Base-by-base conservation (phyloP, 2,329 filamentous ascomycete genomes). In the Neopestalotiopsis sp. region DNA sequence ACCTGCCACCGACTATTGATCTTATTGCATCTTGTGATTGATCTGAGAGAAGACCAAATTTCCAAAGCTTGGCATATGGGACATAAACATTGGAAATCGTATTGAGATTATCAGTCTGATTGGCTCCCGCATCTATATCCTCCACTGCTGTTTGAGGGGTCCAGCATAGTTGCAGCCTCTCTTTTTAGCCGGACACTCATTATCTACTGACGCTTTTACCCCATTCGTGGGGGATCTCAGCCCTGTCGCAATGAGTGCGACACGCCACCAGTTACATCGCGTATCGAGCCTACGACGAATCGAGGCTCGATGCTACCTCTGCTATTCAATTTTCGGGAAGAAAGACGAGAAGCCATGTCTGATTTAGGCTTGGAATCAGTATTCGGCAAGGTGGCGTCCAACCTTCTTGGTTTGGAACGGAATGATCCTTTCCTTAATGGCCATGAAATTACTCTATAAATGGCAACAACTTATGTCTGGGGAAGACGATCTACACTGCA, bases 341-440 rank as follows among this genome's bases (percentile, higher is more conserved):
- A 10, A 38, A 38, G 10, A 10, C 34, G 17, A 56, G 7, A 56
- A 6, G 6, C 13, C 24, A 56, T 7, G 49, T n/a, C 17, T 24
- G 4, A n/a, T 56, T 56, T 24, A 56, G 49, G 24, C 7, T n/a
- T 56, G 6, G 17, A 56, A 7, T 24, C 6, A 56, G 49, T 24
- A n/a, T n/a, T 56, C 49, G 49, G 49, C 10, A 56, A 24, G 9
- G 14, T 24, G 49, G 49, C 49, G 49, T 7, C 34, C 57, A 34
- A 59, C 5, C 57, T 30, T 59, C 57, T 59, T 59, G 57, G n/a
- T 59, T 59, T 34, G 57, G 57, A 59, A 59, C 57, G 57, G 57
- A 59, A 20, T 20, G 24, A 17, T 30, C n/a, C 30, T 20, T 28
- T 34, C 57, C 57, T 30, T 59, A 6, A 34, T 32, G 57, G 24